These are phyloP conservation scores for Phytophthora foliorum DNA, from an alignment of 352 stramenopile species.

Conservation along the genomic window DNA sequence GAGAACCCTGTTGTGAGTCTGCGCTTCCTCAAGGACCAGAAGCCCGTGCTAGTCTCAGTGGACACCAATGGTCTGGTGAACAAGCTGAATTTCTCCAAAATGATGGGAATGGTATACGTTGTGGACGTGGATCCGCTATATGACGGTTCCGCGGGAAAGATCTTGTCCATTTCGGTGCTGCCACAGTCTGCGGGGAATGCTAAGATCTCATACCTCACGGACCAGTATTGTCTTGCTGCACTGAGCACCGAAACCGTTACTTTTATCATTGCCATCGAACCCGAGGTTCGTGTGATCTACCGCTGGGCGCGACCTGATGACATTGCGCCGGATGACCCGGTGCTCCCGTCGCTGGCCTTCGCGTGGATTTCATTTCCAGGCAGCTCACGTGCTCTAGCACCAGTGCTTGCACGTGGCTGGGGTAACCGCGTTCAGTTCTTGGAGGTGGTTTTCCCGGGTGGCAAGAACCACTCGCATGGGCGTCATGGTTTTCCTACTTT, in stretches of 20 bases:
- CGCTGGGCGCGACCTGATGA: conserved; percentile 91
- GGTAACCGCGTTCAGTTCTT: conserved; percentile 95
- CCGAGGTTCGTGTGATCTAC: conserved; percentile 95
- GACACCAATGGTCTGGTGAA: conserved; percentile 94
- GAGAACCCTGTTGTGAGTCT: conserved; percentile 91
- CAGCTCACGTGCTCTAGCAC: conserved; percentile 84
- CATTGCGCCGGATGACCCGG: conserved; percentile 74
- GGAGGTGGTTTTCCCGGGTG: conserved; percentile 84
- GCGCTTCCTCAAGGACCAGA: conserved; percentile 89
- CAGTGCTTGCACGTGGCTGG: conserved; percentile 94
- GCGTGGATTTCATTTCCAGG: conserved; percentile 93
- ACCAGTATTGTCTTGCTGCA: conserved; percentile 86
- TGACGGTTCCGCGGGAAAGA: conserved; percentile 93
- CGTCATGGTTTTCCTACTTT: conserved; percentile 95
- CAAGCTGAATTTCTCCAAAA: conserved; percentile 95
- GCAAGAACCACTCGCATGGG: conserved; percentile 75
- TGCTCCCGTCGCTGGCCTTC: conserved; percentile 95
- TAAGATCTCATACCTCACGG: conserved; percentile 88
- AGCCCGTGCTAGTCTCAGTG: conserved; percentile 84
- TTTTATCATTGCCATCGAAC: conserved; percentile 97
- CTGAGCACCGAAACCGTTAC: conserved; percentile 93
- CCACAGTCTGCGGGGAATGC: conserved; percentile 83
- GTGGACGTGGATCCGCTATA: conserved; percentile 96
- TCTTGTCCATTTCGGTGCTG: conserved; percentile 84
- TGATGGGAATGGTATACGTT: conserved; percentile 95